Percentiles rank a stretch among this genome's conserved stretches.
Evolutionary conservation across 805 yeast species (phyloP).

Genomic region (Kuraishia ogatae): DNA sequence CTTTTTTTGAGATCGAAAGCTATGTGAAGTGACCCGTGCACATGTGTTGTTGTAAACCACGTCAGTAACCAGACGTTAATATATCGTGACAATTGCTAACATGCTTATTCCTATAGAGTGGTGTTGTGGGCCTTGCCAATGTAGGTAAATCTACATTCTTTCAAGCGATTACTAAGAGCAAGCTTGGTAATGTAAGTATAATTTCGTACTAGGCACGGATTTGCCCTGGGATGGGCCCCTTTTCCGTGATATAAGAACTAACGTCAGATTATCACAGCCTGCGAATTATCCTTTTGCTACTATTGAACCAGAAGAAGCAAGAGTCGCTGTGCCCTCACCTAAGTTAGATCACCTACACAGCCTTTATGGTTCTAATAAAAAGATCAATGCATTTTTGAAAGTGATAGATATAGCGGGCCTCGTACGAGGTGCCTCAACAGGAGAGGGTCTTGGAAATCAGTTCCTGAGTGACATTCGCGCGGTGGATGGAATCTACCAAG

Average conservation of each 20-base stretch:
- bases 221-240: constrained; percentile 29
- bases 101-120: constrained; percentile 17
- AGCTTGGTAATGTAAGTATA: constrained; percentile 61
- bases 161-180: constrained; percentile 92
- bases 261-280: constrained; percentile 35
- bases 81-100: no score
- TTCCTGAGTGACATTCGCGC: constrained; percentile 61
- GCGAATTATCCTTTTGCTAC: constrained; percentile 98
- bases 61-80: no score
- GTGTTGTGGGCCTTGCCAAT: constrained; percentile 56
- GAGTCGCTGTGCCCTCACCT: constrained; percentile 71
- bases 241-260: not conserved
- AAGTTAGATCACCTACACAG: constrained; percentile 38
- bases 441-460: constrained; percentile 70
- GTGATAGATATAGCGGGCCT: constrained; percentile 66
- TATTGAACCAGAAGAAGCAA: constrained; percentile 96
- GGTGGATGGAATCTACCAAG: constrained; percentile 65
- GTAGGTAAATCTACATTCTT: constrained; percentile 97
- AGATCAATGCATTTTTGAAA: constrained; percentile 46
- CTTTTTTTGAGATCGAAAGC: no score
- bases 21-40: no score
- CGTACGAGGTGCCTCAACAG: constrained; percentile 52
- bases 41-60: no score
- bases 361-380: constrained; percentile 39
- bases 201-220: constrained; percentile 26